phyloP scores from a whole-genome alignment of 2,329 filamentous ascomycete species.

The Akanthomyces uredinophilus region DNA sequence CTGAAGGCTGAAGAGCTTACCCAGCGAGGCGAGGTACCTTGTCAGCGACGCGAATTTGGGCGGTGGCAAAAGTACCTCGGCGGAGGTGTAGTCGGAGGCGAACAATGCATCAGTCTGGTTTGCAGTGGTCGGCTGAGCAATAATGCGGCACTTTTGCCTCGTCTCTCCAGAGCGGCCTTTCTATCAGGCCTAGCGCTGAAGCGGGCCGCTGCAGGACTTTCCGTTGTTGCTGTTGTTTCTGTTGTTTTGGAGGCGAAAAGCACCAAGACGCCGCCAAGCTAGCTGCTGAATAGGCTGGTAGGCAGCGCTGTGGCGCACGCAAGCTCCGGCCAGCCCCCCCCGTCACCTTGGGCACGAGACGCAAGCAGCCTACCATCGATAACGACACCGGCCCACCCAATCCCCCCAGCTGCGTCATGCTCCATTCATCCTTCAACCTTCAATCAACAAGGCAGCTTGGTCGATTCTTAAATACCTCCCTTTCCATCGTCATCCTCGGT shows the following conservation, averaged over 20 bases:
- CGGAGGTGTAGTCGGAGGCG: no score
- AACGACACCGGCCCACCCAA: constrained; percentile 11
- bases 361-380: constrained; percentile 13
- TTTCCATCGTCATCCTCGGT: constrained; percentile 7
- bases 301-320: constrained; percentile 5
- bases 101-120: not conserved
- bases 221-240: not conserved
- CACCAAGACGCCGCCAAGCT: not conserved
- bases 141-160: not conserved
- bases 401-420: constrained; percentile 15
- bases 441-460: constrained; percentile 8
- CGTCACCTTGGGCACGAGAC: constrained; percentile 5
- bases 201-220: not conserved
- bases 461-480: not conserved
- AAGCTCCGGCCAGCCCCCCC: not conserved
- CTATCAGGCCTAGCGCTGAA: not conserved
- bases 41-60: not conserved
- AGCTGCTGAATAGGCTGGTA: not conserved
- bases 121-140: not conserved
- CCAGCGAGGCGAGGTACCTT: not conserved
- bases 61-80: not conserved
- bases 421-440: constrained; percentile 11
- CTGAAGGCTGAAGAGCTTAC: not conserved
- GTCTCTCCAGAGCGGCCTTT: not conserved
- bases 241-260: not conserved